Evolutionary conservation across 768 basidiomycete species (phyloP).

Genomic region (Pleurotus sapidus): DNA sequence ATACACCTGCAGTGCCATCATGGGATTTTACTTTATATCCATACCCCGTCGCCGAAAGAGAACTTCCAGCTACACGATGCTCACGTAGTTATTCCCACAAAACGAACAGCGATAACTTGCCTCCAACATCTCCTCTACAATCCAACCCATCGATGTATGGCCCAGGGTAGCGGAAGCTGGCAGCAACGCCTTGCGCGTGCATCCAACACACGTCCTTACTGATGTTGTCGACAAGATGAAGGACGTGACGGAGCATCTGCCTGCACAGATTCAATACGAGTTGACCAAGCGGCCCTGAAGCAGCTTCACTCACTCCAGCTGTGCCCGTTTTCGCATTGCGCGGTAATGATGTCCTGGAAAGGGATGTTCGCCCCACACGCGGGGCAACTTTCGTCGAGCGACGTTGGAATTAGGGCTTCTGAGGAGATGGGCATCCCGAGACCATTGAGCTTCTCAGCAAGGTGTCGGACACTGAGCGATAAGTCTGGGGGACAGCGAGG

Average conservation of each 20-base stretch:
- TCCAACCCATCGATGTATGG: constrained; percentile 48
- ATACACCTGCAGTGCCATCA: no score
- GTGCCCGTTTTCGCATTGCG: constrained; percentile 71
- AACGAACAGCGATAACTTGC: constrained; percentile 69
- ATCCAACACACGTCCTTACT: constrained; percentile 80
- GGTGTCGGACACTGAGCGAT: constrained; percentile 27
- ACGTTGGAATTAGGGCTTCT: constrained; percentile 28
- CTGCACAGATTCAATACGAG: constrained; percentile 32
- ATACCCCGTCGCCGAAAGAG: neutral
- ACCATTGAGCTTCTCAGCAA: constrained; percentile 25
- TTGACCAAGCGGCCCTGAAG: constrained; percentile 10
- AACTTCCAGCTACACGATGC: constrained; percentile 33
- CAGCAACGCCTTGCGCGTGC: constrained; percentile 75
- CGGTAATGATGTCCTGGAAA: constrained; percentile 55
- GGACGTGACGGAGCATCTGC: constrained; percentile 77
- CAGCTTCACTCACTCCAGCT: constrained; percentile 58
- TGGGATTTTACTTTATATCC: no score
- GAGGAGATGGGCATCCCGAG: constrained; percentile 21
- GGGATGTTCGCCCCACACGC: constrained; percentile 67
- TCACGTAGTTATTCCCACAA: constrained; percentile 66
- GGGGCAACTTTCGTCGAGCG: constrained; percentile 65
- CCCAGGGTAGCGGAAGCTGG: constrained; percentile 41
- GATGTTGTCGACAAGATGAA: constrained; percentile 76
- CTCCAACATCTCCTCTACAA: constrained; percentile 62
- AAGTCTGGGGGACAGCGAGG: constrained; percentile 44